Evolutionary conservation across 2,329 filamentous ascomycete genomes (phyloP).

Genomic region (Sporothrix brunneoviolacea): DNA sequence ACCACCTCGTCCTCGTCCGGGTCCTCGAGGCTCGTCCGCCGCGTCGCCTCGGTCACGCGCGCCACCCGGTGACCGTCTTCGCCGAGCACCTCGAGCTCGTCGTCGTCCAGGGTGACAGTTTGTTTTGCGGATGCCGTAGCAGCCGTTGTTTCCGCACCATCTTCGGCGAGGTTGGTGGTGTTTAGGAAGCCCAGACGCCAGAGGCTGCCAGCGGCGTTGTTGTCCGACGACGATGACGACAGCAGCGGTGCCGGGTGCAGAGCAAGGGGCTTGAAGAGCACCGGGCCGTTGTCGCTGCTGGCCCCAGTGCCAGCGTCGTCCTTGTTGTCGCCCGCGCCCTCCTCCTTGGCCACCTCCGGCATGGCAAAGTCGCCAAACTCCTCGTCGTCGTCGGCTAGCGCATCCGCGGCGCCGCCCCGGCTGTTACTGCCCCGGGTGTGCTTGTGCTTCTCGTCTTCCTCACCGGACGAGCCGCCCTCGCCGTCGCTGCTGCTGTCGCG

Average conservation of each 20-base stretch:
- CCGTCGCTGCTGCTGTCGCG: constrained; percentile 26
- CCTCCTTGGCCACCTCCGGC: constrained; percentile 41
- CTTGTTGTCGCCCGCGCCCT: neutral
- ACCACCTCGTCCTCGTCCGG: constrained; percentile 49
- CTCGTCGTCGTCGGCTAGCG: constrained; percentile 52
- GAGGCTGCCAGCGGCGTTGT: constrained; percentile 23
- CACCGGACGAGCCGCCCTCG: constrained; percentile 26
- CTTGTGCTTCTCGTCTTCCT: constrained; percentile 46
- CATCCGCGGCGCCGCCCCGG: too few relatives aligned
- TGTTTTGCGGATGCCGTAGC: constrained; percentile 21
- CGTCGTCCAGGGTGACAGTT: constrained; percentile 11
- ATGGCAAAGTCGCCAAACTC: constrained; percentile 65
- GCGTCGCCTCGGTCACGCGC: constrained; percentile 44
- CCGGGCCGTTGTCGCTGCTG: constrained; percentile 21
- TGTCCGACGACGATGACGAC: neutral
- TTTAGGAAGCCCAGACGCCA: constrained; percentile 38
- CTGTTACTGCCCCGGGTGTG: constrained; percentile 29
- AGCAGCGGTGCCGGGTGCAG: constrained; percentile 38
- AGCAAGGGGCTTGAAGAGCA: constrained; percentile 49
- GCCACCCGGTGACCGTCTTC: constrained; percentile 39
- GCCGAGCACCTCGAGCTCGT: constrained; percentile 24
- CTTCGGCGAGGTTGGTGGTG: too few relatives aligned
- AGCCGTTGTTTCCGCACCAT: too few relatives aligned
- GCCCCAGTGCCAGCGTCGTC: constrained; percentile 16
- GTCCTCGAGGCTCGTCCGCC: constrained; percentile 53